Percentiles rank a stretch among this genome's conserved stretches.
phyloP scores from a whole-genome alignment of 2,329 filamentous ascomycete species.

The Stemphylium lycopersici region DNA sequence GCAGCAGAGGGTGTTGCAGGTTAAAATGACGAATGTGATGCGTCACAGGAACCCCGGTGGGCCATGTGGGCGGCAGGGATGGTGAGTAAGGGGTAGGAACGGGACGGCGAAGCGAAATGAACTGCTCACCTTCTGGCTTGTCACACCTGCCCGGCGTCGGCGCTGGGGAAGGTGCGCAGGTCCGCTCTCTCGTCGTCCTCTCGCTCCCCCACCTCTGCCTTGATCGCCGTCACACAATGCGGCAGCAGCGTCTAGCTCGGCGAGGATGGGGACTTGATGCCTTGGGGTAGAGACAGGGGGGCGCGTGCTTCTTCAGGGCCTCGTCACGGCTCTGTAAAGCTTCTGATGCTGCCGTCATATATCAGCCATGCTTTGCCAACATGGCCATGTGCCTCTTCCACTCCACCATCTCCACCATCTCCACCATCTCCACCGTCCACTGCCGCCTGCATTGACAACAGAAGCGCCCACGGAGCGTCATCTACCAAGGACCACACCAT shows the following conservation, averaged over 20 bases:
- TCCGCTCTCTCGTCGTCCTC: neutral
- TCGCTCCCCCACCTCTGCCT: neutral
- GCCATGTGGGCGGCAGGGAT: conserved; percentile 47
- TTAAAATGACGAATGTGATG: conserved; percentile 37
- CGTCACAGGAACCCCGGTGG: conserved; percentile 27
- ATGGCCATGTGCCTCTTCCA: neutral
- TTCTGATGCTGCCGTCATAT: conserved; percentile 32
- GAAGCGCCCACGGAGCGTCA: neutral
- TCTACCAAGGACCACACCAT: neutral
- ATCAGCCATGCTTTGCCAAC: conserved; percentile 41
- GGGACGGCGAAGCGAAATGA: conserved; percentile 41
- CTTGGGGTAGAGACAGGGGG: too few relatives aligned
- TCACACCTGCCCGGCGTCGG: conserved; percentile 21
- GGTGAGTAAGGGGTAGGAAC: conserved; percentile 10
- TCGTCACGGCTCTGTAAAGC: neutral
- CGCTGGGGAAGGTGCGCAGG: conserved; percentile 12
- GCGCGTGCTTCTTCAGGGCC: conserved; percentile 22
- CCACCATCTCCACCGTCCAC: conserved; percentile 6
- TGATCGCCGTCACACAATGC: conserved; percentile 10
- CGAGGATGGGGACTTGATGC: conserved; percentile 3
- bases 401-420: conserved; percentile 4
- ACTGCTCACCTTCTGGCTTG: conserved; percentile 39
- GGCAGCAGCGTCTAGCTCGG: conserved; percentile 2
- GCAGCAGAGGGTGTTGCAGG: conserved; percentile 40
- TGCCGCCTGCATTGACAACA: conserved; percentile 11